A percentile compares a stretch with the other conserved stretches of the same genome.
These are phyloP conservation scores for Cladorrhinum sp. DNA, from an alignment of 2,329 filamentous ascomycete species.

Conservation along the genomic window DNA sequence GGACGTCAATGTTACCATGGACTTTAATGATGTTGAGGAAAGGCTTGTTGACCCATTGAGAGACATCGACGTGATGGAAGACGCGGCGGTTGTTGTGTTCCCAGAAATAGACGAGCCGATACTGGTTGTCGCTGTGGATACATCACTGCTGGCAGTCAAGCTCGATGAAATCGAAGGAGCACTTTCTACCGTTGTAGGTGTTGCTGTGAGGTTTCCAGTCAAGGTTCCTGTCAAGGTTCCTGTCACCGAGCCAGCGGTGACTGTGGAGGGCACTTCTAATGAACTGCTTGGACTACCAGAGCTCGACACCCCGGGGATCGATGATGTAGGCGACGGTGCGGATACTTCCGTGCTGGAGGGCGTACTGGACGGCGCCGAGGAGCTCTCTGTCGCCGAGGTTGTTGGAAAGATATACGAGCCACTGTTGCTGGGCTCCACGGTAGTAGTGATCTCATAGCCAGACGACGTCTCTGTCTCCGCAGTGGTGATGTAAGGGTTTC, in stretches of 20 bases:
- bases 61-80: neutral
- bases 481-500: neutral
- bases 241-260: neutral
- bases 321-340: neutral
- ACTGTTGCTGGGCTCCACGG: neutral
- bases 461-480: neutral
- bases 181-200: neutral
- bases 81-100: slow-evolving; percentile 13
- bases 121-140: neutral
- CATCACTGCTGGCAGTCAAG: neutral
- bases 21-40: neutral
- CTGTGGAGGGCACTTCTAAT: neutral
- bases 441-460: neutral
- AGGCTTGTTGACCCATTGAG: neutral
- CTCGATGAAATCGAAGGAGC: neutral
- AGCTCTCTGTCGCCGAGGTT: neutral
- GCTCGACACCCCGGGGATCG: neutral
- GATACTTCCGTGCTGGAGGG: neutral
- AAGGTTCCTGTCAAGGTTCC: neutral
- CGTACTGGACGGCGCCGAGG: neutral
- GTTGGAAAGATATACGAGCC: neutral
- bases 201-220: too few relatives aligned
- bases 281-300: neutral
- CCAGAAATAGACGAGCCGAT: neutral
- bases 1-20: neutral